Evolutionary conservation across 2,329 filamentous ascomycete species (phyloP), one percentile per base, ranked within the genome.

Genomic region (Corynespora cassiicola): DNA sequence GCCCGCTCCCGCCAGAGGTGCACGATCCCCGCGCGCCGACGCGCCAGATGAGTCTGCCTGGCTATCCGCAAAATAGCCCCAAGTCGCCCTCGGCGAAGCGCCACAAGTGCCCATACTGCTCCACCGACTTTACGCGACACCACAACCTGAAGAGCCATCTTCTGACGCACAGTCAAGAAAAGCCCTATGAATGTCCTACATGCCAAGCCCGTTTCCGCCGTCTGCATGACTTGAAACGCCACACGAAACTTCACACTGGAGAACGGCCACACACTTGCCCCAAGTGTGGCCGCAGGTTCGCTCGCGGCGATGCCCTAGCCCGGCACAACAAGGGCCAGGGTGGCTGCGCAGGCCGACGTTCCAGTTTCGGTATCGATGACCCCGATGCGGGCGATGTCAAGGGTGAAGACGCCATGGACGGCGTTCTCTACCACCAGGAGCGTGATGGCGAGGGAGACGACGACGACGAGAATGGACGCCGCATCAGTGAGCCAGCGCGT

Each of bases 61-160:
- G 78, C 26, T 79, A 77, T 36, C 73, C 75, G 36, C 75, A 79
- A 60, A 74, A 72, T 47, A 76, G 75, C 36, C 83, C 84, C 31
- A 81, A 83, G 55, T 89, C 90, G 5, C 85, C 87, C 1, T 85
- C 85, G 17, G 79, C 81, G 35, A 96, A 96, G 73, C 92, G 94
- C 61, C 92, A 99, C 74, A 95, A 94, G 68, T 99, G 94, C 63
- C 92, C 90, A 1, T 96, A 95, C 68, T 99, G 94, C 76, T 84
- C 90, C 24, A 96, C 94, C 5, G 94, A 96, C 61, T 99, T 99
- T 56, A 99, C 94, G 18, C 84, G 94, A 28, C 94, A 97, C 65
- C 94, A 97, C 66, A 97, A 99, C 61, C 80, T 97, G 18, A 99
- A 97, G 73, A 96, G 90, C 55, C 94, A 99, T 72, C 80, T 99